Evolutionary conservation across 495 filamentous ascomycete genomes (phyloP).

Genomic region (Annulohypoxylon stygium): DNA sequence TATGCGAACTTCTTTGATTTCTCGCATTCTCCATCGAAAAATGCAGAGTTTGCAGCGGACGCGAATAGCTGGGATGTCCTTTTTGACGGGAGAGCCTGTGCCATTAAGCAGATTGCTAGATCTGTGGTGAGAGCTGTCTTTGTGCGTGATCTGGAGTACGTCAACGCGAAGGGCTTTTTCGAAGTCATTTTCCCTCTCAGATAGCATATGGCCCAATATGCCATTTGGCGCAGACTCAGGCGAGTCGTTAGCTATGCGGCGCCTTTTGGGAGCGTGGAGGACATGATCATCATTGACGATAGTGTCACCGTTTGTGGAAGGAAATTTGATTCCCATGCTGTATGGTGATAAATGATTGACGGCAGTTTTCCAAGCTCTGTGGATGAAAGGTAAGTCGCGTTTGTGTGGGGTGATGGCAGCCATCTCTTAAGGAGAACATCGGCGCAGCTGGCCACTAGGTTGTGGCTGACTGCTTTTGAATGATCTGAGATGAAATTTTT

Average conservation of each 20-base stretch:
- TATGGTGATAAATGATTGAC: constrained; percentile 49
- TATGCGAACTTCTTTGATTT: constrained; percentile 43
- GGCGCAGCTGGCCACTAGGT: constrained; percentile 49
- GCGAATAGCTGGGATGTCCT: constrained; percentile 55
- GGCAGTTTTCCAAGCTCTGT: constrained; percentile 53
- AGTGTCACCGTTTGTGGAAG: constrained; percentile 54
- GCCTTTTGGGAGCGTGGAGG: constrained; percentile 55
- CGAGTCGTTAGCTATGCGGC: constrained; percentile 54
- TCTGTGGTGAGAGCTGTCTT: constrained; percentile 54
- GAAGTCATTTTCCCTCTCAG: constrained; percentile 48
- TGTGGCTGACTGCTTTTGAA: constrained; percentile 38
- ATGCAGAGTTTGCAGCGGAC: constrained; percentile 62
- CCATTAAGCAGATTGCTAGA: constrained; percentile 57
- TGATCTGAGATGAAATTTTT: not conserved
- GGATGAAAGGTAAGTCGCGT: constrained; percentile 52
- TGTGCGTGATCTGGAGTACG: constrained; percentile 61
- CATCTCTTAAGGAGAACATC: constrained; percentile 53
- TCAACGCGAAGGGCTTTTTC: constrained; percentile 61
- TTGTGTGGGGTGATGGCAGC: constrained; percentile 52
- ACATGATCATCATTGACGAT: constrained; percentile 47
- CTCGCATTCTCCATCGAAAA: constrained; percentile 44
- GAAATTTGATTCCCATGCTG: constrained; percentile 59
- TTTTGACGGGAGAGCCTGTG: constrained; percentile 52
- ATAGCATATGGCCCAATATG: constrained; percentile 47
- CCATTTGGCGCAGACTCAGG: constrained; percentile 43